Conservation (phyloP, 2,329 filamentous ascomycete genomes). For the Ascochyta clinopodiicola region DNA sequence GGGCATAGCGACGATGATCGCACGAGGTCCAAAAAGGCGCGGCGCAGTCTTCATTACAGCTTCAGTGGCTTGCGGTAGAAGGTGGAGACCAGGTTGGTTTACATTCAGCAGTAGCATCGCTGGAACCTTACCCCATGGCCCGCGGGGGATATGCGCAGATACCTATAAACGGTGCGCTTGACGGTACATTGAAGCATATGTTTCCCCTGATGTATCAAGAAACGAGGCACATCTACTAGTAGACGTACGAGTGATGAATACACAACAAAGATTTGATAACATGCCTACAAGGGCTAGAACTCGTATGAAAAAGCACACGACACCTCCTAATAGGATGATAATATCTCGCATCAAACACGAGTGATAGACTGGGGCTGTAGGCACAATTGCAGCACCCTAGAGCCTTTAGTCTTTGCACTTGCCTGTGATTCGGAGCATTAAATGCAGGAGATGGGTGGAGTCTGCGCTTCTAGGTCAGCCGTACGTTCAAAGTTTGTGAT, state of each 20-base stretch:
- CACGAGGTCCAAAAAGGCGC: background rate
- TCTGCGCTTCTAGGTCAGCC: constrained; percentile 2
- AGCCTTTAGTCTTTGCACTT: background rate
- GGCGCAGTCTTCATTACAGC: background rate
- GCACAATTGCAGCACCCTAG: background rate
- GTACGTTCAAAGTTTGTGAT: background rate
- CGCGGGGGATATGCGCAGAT: background rate
- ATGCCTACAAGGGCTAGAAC: background rate
- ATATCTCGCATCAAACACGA: background rate
- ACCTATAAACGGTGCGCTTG: no score
- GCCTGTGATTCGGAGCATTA: background rate
- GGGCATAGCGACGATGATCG: background rate
- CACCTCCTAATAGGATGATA: background rate
- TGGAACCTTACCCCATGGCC: background rate
- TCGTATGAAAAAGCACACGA: constrained; percentile 2
- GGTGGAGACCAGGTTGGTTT: background rate
- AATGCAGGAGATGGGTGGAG: background rate
- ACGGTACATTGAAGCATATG: background rate
- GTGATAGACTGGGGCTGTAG: background rate
- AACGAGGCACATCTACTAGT: background rate
- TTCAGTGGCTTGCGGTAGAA: background rate
- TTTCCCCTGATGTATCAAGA: background rate
- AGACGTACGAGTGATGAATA: background rate
- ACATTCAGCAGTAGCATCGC: background rate
- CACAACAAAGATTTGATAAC: constrained; percentile 2